These are phyloP conservation scores for Chaetomium strumarium DNA, from an alignment of 2,329 filamentous ascomycete genomes.

Conservation along the genomic window DNA sequence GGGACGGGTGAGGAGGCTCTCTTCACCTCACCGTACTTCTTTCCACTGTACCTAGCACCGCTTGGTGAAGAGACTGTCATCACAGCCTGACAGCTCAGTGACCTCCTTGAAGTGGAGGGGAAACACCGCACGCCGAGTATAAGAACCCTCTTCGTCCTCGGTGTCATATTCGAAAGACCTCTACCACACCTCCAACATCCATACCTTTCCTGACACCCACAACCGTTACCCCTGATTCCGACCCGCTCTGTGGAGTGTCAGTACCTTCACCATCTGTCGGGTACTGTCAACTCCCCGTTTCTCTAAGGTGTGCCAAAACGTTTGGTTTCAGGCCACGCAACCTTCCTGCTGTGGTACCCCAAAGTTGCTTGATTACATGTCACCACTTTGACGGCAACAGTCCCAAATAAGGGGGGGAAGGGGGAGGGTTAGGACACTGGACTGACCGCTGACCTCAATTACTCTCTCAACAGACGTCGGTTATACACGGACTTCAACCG, in stretches of 20 bases:
- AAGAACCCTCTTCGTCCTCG: not conserved
- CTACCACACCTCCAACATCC: not conserved
- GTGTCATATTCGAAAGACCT: not conserved
- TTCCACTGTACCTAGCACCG: not conserved
- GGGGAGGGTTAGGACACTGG: not conserved
- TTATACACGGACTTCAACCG: not conserved
- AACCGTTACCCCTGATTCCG: not conserved
- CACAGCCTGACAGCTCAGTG: not conserved
- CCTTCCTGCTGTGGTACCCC: not conserved
- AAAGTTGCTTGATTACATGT: not conserved
- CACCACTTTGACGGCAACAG: too few species aligned
- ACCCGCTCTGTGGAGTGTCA: slow-evolving; percentile 4
- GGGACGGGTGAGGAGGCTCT: not conserved
- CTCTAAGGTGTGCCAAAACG: not conserved
- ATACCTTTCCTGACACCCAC: not conserved
- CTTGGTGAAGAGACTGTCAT: slow-evolving; percentile 1
- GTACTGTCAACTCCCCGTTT: not conserved
- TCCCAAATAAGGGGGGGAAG: too few species aligned
- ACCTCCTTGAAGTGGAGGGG: not conserved
- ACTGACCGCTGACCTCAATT: not conserved
- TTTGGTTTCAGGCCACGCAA: not conserved
- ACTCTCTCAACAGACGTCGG: not conserved
- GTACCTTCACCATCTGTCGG: not conserved
- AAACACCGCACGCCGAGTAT: slow-evolving; percentile 5
- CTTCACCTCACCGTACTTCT: not conserved